A percentile compares a stretch with the other conserved stretches of the same genome.
Evolutionary conservation across 2,329 filamentous ascomycete species (phyloP).

Genomic region (Pyrenochaeta sp.): DNA sequence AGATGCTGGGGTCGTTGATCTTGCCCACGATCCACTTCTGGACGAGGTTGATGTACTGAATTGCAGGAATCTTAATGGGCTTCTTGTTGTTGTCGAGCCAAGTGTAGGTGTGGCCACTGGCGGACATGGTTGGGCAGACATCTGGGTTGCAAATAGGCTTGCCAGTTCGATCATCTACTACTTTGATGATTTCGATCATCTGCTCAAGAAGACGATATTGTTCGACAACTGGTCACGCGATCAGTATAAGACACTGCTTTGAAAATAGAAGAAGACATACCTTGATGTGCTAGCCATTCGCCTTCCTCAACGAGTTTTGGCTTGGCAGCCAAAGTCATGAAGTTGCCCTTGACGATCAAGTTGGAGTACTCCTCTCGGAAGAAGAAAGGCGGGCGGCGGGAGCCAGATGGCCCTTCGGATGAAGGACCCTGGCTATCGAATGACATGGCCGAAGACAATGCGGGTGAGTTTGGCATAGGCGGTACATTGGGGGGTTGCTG

Average conservation of each 20-base stretch:
- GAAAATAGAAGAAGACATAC: conserved; percentile 57
- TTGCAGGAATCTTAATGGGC: conserved; percentile 90
- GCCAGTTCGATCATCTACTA: conserved; percentile 79
- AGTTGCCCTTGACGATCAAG: conserved; percentile 95
- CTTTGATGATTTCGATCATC: conserved; percentile 88
- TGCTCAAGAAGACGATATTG: conserved; percentile 89
- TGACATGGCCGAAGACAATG: conserved; percentile 62
- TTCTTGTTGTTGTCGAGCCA: conserved; percentile 90
- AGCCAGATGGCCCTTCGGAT: conserved; percentile 54
- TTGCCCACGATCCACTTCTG: conserved; percentile 98
- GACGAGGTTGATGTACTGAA: conserved; percentile 93
- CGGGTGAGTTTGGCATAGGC: conserved; percentile 47
- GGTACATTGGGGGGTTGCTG: conserved; percentile 44
- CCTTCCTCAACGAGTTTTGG: conserved; percentile 93
- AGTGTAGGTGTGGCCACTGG: conserved; percentile 92
- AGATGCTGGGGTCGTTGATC: conserved; percentile 87
- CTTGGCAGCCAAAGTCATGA: conserved; percentile 92
- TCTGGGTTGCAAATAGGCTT: conserved; percentile 82
- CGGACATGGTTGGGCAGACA: conserved; percentile 91
- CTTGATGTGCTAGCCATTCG: conserved; percentile 95
- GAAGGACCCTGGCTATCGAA: conserved; percentile 68
- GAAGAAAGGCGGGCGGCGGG: conserved; percentile 76
- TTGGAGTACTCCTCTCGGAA: conserved; percentile 78
- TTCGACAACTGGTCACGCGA: conserved; percentile 75
- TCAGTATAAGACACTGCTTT: conserved; percentile 21